Evolutionary conservation across 2,329 filamentous ascomycete species (phyloP).

Genomic region (Fusarium sp.): DNA sequence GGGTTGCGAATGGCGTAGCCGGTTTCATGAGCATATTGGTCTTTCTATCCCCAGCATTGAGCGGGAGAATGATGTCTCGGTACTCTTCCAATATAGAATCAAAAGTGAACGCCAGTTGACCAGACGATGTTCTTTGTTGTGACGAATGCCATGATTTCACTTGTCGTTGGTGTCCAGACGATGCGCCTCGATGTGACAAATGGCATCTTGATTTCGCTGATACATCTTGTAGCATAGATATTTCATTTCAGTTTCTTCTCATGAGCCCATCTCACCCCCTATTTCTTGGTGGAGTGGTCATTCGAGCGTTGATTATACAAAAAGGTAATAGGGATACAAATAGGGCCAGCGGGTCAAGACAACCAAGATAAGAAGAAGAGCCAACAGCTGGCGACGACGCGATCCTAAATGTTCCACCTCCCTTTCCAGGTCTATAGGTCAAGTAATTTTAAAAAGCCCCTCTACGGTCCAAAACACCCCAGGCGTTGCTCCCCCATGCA

Average conservation of each 20-base stretch:
- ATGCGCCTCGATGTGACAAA: too few relatives aligned
- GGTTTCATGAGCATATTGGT: constrained; percentile 51
- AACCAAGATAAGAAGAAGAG: background rate
- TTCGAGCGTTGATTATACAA: constrained; percentile 4
- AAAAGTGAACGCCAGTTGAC: constrained; percentile 33
- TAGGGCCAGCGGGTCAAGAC: constrained; percentile 3
- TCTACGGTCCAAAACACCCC: constrained; percentile 22
- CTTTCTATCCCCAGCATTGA: constrained; percentile 43
- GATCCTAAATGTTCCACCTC: background rate
- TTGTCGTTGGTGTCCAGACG: too few relatives aligned
- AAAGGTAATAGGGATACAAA: background rate
- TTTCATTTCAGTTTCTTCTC: background rate
- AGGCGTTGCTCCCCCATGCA: constrained; percentile 19
- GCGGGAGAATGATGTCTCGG: constrained; percentile 28
- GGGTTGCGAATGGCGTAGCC: constrained; percentile 53
- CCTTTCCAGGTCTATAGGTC: constrained; percentile 23
- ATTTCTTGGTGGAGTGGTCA: background rate
- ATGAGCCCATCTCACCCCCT: background rate
- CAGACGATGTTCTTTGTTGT: background rate
- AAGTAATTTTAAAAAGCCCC: constrained; percentile 16
- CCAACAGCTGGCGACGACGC: constrained; percentile 1
- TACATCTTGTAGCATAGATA: background rate
- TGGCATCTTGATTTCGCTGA: too few relatives aligned
- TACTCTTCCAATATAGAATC: constrained; percentile 36
- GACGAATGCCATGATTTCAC: too few relatives aligned